These are phyloP conservation scores for Trichoderma pleuroti DNA, from an alignment of 2,329 filamentous ascomycete species.

Conservation along the genomic window DNA sequence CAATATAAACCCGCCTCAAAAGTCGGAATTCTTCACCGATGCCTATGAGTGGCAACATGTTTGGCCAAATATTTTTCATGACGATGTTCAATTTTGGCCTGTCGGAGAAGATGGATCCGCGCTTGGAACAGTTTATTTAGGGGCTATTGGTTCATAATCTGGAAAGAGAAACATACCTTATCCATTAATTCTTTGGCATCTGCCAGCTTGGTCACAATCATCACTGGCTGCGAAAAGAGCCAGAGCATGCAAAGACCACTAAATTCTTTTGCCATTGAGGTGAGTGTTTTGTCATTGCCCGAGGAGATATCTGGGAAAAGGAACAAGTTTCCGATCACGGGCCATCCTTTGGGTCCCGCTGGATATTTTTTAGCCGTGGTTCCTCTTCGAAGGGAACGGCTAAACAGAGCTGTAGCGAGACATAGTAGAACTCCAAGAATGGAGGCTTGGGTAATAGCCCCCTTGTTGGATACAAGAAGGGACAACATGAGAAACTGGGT, in stretches of 20 bases:
- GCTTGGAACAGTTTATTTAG: background rate
- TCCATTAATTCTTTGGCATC: constrained; percentile 12
- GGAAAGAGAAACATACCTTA: background rate
- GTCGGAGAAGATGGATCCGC: constrained; percentile 3
- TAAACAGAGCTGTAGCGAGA: background rate
- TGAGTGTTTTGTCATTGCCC: background rate
- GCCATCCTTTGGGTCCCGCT: constrained; percentile 7
- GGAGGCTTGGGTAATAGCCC: background rate
- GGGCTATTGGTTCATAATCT: background rate
- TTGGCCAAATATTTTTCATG: background rate
- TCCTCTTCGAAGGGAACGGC: background rate
- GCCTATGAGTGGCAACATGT: background rate
- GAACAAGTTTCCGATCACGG: constrained; percentile 4
- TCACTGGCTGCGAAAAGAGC: background rate
- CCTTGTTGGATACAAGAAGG: background rate
- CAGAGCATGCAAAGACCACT: background rate
- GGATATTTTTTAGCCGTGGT: background rate
- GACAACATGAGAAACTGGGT: background rate
- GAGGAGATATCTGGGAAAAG: background rate
- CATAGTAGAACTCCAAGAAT: background rate
- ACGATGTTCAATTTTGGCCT: background rate
- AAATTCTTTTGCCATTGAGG: background rate
- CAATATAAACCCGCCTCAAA: background rate
- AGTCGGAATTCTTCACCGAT: background rate
- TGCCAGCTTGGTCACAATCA: background rate